Percentiles rank a stretch among this genome's conserved stretches.
Conservation (phyloP, 352 stramenopile genomes). For the Globisporangium splendens region DNA sequence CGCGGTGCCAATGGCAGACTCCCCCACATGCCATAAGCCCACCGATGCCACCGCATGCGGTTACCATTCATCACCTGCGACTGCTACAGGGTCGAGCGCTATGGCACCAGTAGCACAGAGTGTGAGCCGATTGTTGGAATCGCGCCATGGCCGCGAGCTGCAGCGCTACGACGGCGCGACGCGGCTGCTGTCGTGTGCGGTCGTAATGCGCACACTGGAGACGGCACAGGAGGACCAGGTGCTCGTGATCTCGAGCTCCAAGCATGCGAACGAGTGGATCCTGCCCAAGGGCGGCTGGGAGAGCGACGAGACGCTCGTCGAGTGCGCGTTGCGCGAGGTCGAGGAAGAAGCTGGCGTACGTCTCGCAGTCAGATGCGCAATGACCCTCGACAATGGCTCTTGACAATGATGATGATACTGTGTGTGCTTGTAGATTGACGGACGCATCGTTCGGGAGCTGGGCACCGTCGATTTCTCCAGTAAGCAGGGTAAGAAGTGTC, state of each 20-base stretch:
- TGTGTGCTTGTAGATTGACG: constrained; percentile 27
- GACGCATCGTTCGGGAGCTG: constrained; percentile 33
- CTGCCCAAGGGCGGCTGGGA: constrained; percentile 97
- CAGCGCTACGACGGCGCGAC: constrained; percentile 65
- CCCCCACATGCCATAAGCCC: no score
- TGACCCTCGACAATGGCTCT: no score
- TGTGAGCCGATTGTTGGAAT: constrained; percentile 33
- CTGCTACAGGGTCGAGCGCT: no score
- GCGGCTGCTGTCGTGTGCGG: constrained; percentile 55
- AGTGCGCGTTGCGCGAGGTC: constrained; percentile 90
- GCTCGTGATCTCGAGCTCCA: constrained; percentile 90
- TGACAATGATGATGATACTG: neutral
- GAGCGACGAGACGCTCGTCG: constrained; percentile 87
- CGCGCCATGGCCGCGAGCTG: constrained; percentile 52
- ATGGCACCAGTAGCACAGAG: neutral
- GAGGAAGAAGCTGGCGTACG: constrained; percentile 92
- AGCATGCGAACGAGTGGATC: constrained; percentile 89
- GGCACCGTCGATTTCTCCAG: constrained; percentile 47
- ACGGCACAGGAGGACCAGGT: constrained; percentile 15
- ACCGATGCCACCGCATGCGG: neutral
- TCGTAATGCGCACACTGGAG: constrained; percentile 18
- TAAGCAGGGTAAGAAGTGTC: constrained; percentile 39
- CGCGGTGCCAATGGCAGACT: constrained; percentile 2
- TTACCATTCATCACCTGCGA: no score
- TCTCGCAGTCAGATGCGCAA: neutral